A percentile compares a stretch with the other conserved stretches of the same genome.
phyloP scores from a whole-genome alignment of 1,284 basidiomycete genomes.

The Cutaneotrichosporon cyanovorans region DNA sequence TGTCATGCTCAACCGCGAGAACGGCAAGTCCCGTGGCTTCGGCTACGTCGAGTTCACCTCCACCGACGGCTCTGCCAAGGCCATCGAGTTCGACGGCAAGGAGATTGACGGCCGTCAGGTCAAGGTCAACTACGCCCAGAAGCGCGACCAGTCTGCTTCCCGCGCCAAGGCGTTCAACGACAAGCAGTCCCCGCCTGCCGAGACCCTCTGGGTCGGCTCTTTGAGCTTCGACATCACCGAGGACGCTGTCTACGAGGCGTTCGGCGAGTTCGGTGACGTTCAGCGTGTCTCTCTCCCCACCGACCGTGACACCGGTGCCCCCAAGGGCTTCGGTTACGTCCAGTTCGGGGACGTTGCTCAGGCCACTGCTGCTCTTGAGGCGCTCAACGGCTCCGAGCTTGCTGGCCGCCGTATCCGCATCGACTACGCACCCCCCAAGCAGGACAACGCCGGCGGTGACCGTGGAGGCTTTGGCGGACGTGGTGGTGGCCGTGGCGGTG shows the following conservation, averaged over 20 bases:
- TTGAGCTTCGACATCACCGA: slow-evolving; percentile 73
- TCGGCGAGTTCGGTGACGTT: slow-evolving; percentile 81
- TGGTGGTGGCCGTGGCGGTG: slow-evolving; percentile 43
- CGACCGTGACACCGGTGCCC: slow-evolving; percentile 79
- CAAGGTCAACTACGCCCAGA: slow-evolving; percentile 70
- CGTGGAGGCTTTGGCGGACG: slow-evolving; percentile 42
- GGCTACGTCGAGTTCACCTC: slow-evolving; percentile 84
- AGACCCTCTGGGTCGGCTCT: slow-evolving; percentile 84
- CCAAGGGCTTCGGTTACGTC: slow-evolving; percentile 97
- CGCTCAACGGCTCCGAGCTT: slow-evolving; percentile 65
- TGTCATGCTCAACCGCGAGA: slow-evolving; percentile 85
- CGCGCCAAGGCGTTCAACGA: slow-evolving; percentile 73
- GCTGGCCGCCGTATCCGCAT: slow-evolving; percentile 75
- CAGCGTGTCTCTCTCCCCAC: slow-evolving; percentile 87
- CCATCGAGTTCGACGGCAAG: slow-evolving; percentile 63
- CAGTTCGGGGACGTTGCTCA: slow-evolving; percentile 76
- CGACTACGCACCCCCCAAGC: slow-evolving; percentile 84
- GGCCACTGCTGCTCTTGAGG: slow-evolving; percentile 72
- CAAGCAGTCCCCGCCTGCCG: slow-evolving; percentile 60
- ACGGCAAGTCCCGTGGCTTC: slow-evolving; percentile 82
- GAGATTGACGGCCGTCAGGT: slow-evolving; percentile 89
- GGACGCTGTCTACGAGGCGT: slow-evolving; percentile 84
- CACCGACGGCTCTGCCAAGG: slow-evolving; percentile 62
- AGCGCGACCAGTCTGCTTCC: slow-evolving; percentile 58
- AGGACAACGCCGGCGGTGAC: slow-evolving; percentile 46